Base-by-base conservation (phyloP, 2,329 filamentous ascomycete species). In the Curvularia verruculosa region DNA sequence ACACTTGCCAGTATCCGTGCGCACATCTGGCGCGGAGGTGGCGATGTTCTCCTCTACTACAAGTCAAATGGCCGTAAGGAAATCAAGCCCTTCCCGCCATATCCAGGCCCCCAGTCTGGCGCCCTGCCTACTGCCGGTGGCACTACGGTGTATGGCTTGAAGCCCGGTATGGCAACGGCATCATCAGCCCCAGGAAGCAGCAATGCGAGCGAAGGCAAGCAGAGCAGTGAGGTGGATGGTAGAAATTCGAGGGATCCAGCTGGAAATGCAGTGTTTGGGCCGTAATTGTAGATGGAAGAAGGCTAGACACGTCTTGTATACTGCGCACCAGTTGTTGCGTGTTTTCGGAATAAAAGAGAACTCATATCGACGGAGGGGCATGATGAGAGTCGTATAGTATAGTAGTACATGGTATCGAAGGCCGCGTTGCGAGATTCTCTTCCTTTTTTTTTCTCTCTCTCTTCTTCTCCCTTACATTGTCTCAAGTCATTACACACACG, bases 21-120 rank as follows among this genome's bases (percentile, higher is more conserved):
- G 2, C 92, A 96, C 72, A 83, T 98, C 52, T 99, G 95, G 95
- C 92, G 96, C 69, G 92, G 91, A 41, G 92, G 92, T n/a, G 93
- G 90, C 68, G 95, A 99, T 77, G 90, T 99, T 63, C 79, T 96
- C 51, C 82, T 99, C 48, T 86, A 92, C 71, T 99, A 99, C 82
- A 96, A 93, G 73, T 84, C 90, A 49, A 99, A 97, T 68, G 93
- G 92, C n/a, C 87, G 86, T 70, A 94, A 91, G 77, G 82, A 85
- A 58, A 82, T 83, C 59, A 71, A 69, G 40, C 69, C 68, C 21
- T 43, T 43, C 23, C 46, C 60, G 7, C 67, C 68, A 2, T 57
- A 61, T 18, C 63, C 62, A 26, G 64, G 65, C 9, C 61, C 61
- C 1, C 64, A 63, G 2, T 59, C 63, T 49, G 59, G 56, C 9